Conservation (phyloP, 179 eudicot species). For the Beta lomatogona region DNA sequence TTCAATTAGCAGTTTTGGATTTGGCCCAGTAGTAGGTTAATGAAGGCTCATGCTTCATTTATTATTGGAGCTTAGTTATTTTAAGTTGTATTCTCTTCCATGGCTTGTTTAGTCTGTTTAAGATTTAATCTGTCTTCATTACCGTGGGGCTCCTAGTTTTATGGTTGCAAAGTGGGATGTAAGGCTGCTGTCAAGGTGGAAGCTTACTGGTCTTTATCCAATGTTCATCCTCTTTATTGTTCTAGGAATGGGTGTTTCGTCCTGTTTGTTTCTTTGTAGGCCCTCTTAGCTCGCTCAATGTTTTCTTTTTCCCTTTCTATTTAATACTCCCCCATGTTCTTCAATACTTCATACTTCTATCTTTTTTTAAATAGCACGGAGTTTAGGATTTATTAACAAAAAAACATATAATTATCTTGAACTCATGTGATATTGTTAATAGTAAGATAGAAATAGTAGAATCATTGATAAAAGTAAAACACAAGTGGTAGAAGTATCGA, state of each 20-base stretch:
- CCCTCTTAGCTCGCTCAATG: not conserved
- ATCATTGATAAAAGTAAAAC: too few relatives aligned
- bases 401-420: too few relatives aligned
- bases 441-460: too few relatives aligned
- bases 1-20: too few relatives aligned
- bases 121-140: not conserved
- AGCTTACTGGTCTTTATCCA: not conserved
- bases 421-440: too few relatives aligned
- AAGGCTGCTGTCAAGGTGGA: not conserved
- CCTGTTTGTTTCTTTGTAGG: not conserved
- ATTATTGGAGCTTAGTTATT: not conserved
- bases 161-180: not conserved
- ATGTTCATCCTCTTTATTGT: not conserved
- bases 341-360: too few relatives aligned
- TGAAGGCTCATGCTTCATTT: not conserved
- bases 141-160: not conserved
- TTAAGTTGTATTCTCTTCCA: not conserved
- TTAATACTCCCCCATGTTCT: too few relatives aligned
- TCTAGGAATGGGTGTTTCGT: not conserved
- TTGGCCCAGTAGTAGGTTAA: not conserved
- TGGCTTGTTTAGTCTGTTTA: not conserved
- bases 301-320: not conserved
- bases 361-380: too few relatives aligned
- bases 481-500: too few relatives aligned
- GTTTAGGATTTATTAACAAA: too few relatives aligned